Evolutionary conservation across 768 basidiomycete species (phyloP).

Genomic region (Lepiota brunneoincarnata): DNA sequence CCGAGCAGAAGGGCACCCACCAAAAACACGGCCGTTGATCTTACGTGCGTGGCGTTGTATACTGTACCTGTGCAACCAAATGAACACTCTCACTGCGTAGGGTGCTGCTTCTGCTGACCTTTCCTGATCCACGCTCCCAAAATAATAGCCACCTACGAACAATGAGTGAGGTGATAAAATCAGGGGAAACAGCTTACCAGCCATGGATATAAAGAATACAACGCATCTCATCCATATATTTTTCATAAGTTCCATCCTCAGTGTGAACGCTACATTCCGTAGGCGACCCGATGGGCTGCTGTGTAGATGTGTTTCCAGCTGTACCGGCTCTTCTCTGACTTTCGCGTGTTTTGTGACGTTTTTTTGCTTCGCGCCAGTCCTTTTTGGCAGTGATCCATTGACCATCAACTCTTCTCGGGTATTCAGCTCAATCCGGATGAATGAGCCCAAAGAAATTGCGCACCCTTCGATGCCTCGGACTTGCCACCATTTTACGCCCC

Average conservation of each 20-base stretch:
- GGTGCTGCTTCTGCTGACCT: constrained; percentile 33
- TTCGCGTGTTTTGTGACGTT: constrained; percentile 47
- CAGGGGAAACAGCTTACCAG: constrained; percentile 37
- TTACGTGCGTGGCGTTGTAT: constrained; percentile 88
- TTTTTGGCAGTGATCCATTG: constrained; percentile 89
- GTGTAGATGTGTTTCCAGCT: background rate
- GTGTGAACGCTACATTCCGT: constrained; percentile 8
- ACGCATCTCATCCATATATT: constrained; percentile 79
- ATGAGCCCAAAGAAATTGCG: constrained; percentile 16
- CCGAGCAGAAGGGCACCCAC: constrained; percentile 30
- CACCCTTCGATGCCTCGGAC: constrained; percentile 82
- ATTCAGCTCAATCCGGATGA: background rate
- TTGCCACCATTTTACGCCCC: constrained; percentile 98
- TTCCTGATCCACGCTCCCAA: constrained; percentile 78
- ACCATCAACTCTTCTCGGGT: constrained; percentile 59
- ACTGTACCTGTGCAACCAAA: constrained; percentile 45
- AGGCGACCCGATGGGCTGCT: background rate
- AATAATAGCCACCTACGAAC: constrained; percentile 72
- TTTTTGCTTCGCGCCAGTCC: constrained; percentile 73
- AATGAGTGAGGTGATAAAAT: background rate
- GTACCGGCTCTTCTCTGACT: constrained; percentile 20
- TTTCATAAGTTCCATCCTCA: constrained; percentile 44
- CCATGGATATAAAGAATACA: constrained; percentile 85
- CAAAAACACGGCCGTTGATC: constrained; percentile 87
- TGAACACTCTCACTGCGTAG: background rate